Evolutionary conservation across 345 rosid species (phyloP), one percentile per base, ranked within the genome.

Genomic region (Salix koriyanagi): DNA sequence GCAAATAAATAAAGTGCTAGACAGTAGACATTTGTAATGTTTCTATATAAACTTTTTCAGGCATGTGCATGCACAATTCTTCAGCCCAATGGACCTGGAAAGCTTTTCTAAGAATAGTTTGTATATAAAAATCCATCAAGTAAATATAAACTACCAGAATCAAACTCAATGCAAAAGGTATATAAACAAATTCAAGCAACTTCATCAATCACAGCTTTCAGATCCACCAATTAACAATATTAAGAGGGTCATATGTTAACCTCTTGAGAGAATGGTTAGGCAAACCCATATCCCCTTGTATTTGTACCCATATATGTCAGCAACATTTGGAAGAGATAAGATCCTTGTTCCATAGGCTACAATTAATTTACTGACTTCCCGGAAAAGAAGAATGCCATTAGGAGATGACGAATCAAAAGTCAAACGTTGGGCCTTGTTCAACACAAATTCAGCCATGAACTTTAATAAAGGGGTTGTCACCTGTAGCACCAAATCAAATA

Each of bases 211-310:
- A 34, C 26, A 52, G 19, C 41, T 58, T 68, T 21, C 26, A 56
- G n/a, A 67, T 34, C 10, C 39, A 23, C 23, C 25, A 48, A 42
- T 65, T 6, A 19, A 66, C 7, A 69, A 61, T 74, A 74, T 32
- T 58, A 28, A 19, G 61, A 34, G 7, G 73, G 41, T 75, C 69
- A 77, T 41, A 78, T 69, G 73, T 90, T 80, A 68, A 96, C 99
- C 99, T 94, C 97, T 90, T 70, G 97, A 86, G 21, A 96, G 91
- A 89, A 96, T 84, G 37, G 93, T 87, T 76, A 96, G 86, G 69
- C 95, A 92, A 85, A 96, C 92, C 97, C 98, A 94, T 71, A 92
- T 94, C 76, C 99, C 99, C 85, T 96, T 96, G 90, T 96, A 96
- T 76, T 96, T 96, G 88, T 81, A 92, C 83, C 94, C 90, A 84